Evolutionary conservation across 345 rosid species (phyloP), one percentile per base, ranked within the genome.

Genomic region (Alliaria petiolata): DNA sequence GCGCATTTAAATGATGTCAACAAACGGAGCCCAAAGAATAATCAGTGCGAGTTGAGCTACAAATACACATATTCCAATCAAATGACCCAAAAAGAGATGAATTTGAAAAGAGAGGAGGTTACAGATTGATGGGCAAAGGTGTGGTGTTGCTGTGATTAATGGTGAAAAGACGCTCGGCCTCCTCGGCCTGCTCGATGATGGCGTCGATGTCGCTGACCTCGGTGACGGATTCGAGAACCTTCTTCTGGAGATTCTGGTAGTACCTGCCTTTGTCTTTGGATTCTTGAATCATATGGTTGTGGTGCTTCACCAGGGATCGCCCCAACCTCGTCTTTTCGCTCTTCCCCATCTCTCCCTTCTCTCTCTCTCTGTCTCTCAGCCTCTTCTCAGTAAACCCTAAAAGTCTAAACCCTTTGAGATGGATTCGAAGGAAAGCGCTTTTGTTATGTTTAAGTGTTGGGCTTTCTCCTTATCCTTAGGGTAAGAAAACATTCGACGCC

Each of bases 291-390:
- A 88, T 89, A 40, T 90, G 89, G 71, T 88, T 95, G 76, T 92
- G 97, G 75, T 92, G 98, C 84, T 87, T 95, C 83, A 91, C 97
- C 67, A 89, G 77, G 0, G 96, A 63, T 56, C 99, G 77, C 9
- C 98, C 99, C 0, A 95, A 77, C 70, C 82, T 81, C 15, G 91
- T 78, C 85, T 95, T 92, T 73, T 85, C 92, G 68, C 46, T 89
- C 90, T 92, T 89, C 78, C 82, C 96, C 97, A 87, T 89, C 50
- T 70, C n/a, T n/a, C n/a, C n/a, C n/a, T n/a, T n/a, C n/a, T n/a
- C n/a, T n/a, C n/a, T n/a, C 53, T 40, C 62, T 16, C 25, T 9
- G 34, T 34, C 16, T 26, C 28, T 51, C 72, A 10, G 39, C 47
- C 53, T 52, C 56, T 58, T 74, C 55, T 50, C 45, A 7, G 38